Evolutionary conservation across 345 rosid genomes (phyloP).

Genomic region (Linum trigynum): DNA sequence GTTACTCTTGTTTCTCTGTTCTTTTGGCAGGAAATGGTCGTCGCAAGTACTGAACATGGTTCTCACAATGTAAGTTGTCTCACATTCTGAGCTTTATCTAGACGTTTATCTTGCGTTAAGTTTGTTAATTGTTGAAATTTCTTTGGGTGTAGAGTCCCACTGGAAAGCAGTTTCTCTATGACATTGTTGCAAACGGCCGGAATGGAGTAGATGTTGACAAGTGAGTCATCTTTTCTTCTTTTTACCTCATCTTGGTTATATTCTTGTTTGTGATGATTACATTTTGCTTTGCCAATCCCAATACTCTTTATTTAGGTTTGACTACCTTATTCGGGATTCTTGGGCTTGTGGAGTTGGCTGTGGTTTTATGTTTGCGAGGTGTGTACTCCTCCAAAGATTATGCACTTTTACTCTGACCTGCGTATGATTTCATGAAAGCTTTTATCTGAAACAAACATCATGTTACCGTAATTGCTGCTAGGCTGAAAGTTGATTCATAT

Average conservation of each 20-base stretch:
- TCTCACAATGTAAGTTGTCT: constrained; percentile 11
- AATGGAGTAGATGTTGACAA: constrained; percentile 29
- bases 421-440: no score
- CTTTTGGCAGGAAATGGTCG: constrained; percentile 20
- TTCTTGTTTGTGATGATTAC: not conserved
- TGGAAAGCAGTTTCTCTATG: constrained; percentile 19
- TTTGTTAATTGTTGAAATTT: not conserved
- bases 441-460: no score
- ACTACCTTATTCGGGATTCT: constrained; percentile 22
- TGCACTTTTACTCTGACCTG: no score
- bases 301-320: constrained; percentile 14
- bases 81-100: not conserved
- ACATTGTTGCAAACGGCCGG: constrained; percentile 28
- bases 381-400: not conserved
- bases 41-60: constrained; percentile 19
- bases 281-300: not conserved
- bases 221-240: constrained; percentile 7
- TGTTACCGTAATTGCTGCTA: no score
- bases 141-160: constrained; percentile 4
- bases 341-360: constrained; percentile 25
- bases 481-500: no score
- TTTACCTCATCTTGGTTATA: not conserved
- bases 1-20: not conserved
- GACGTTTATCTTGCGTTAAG: not conserved
- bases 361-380: constrained; percentile 20